Base-by-base conservation (phyloP, 1,284 basidiomycete genomes). In the Irpex sp. region DNA sequence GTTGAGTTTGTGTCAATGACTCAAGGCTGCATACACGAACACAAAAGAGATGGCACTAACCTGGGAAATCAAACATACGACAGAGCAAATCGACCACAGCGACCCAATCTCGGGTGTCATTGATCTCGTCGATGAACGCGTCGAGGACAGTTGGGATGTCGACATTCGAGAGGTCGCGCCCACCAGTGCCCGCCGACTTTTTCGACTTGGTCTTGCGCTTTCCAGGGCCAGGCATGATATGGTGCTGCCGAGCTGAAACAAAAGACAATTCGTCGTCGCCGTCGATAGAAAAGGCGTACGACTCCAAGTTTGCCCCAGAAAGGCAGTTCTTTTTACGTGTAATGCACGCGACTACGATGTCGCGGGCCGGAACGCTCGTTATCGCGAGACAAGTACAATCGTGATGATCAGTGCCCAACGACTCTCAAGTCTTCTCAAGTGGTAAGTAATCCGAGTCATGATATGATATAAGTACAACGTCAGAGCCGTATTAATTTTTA, bases 51-150 rank as follows among this genome's bases (percentile, higher is more conserved):
- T 35, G 39, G 2, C 5, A 63, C 79, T 19, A 65, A 82, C 86
- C 85, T 61, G 86, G 86, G 4, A 88, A 69, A 0, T 81, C 71
- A 64, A 86, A 82, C 63, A 77, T 70, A 1, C 74, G 70, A 66
- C 85, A 87, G 0, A 88, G 72, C 6, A 81, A 71, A n/a, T 77
- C 69, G 7, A 82, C 80, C 21, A 82, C 73, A 0, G 69, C 65
- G 57, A 75, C 73, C 86, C 85, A 88, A 7, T 77, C 78, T n/a
- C 78, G 76, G 0, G 80, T 77, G 62, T 78, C 74, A 61, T 83
- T 80, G 60, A 85, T 79, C 51, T 82, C 79, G 36, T 76, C 74
- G 13, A 81, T 68, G 60, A 75, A 74, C 7, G 70, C 65, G 35
- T 74, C 72, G 39, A 62, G 49, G 15, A 60, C 61, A 61, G 63